Percentiles rank a stretch among this genome's conserved stretches.
Evolutionary conservation across 371 early-diverging fungal species (phyloP).

Genomic region (Mucor plumbeus): DNA sequence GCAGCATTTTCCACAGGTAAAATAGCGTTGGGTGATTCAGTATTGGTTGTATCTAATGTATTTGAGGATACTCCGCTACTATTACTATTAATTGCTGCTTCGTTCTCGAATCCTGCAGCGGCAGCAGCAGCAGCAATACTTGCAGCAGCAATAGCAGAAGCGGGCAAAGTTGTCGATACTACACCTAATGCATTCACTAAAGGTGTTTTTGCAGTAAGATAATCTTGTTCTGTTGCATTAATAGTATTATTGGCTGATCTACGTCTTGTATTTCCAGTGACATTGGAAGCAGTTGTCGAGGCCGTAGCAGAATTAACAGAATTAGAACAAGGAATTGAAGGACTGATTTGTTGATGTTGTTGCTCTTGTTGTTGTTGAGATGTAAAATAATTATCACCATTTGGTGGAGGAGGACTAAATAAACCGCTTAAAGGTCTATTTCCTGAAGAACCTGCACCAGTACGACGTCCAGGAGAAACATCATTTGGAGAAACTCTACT

Average conservation of each 20-base stretch:
- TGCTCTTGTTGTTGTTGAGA: constrained; percentile 12
- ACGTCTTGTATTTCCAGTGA: neutral
- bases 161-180: neutral
- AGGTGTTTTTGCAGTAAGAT: constrained; percentile 17
- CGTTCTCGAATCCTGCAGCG: neutral
- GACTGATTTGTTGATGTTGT: neutral
- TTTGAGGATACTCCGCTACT: neutral
- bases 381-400: constrained; percentile 25
- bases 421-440: constrained; percentile 28
- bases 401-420: constrained; percentile 26
- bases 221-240: constrained; percentile 3
- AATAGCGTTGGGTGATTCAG: neutral
- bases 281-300: neutral
- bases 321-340: neutral
- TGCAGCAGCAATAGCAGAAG: constrained; percentile 11
- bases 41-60: constrained; percentile 1
- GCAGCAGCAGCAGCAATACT: neutral
- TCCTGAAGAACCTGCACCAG: too few species aligned
- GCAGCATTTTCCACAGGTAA: neutral
- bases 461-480: constrained; percentile 12
- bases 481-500: constrained; percentile 3
- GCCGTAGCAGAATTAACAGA: neutral
- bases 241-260: constrained; percentile 1
- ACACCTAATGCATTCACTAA: constrained; percentile 2
- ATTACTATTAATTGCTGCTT: neutral